Evolutionary conservation across 2,329 filamentous ascomycete genomes (phyloP), one percentile per base, ranked within the genome.

Genomic region (Nigrograna mackinnonii): DNA sequence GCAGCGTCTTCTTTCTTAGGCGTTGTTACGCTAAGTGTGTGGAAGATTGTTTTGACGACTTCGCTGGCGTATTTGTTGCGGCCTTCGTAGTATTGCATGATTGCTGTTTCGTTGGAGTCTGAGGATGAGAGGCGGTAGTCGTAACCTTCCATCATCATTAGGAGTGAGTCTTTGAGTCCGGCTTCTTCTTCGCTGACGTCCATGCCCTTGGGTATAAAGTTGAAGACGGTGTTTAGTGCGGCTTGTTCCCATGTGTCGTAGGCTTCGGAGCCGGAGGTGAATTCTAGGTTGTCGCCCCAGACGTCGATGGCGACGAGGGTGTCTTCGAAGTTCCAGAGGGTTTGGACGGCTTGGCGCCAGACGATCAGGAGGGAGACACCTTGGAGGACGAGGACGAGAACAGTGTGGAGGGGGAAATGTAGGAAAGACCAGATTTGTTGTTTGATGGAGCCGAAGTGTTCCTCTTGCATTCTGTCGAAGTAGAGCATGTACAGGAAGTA

Each of bases 401-500:
- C 48, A 4, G 57, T 45, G 45, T 67, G 62, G 1, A 67, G 49
- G 4, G 62, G 61, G 45, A 64, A 64, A 44, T 67, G 63, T 4
- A 57, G 33, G 17, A 60, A 57, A 5, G 52, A 50, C 62, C 62
- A 66, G 11, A 60, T 36, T 40, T 66, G 64, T 39, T 67, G 64
- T 21, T 58, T 58, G 43, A 66, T 64, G 31, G 46, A 55, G 31
- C 62, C 62, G 17, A 65, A 66, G 35, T 65, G 60, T 12, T 58
- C 50, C 31, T 63, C 54, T 4, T 55, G 51, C 19, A 64, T 44
- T 19, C 54, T 54, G 38, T 67, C 64, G 30, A 67, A 67, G 54
- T 67, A 66, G 19, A 65, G 47, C 55, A 64, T 61, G 52, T 62
- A 67, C 4, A 67, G 47, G 37, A 66, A 57, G 43, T 63, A 61